Evolutionary conservation across 352 stramenopile genomes (phyloP).

Genomic region (Pythium phragmitis): DNA sequence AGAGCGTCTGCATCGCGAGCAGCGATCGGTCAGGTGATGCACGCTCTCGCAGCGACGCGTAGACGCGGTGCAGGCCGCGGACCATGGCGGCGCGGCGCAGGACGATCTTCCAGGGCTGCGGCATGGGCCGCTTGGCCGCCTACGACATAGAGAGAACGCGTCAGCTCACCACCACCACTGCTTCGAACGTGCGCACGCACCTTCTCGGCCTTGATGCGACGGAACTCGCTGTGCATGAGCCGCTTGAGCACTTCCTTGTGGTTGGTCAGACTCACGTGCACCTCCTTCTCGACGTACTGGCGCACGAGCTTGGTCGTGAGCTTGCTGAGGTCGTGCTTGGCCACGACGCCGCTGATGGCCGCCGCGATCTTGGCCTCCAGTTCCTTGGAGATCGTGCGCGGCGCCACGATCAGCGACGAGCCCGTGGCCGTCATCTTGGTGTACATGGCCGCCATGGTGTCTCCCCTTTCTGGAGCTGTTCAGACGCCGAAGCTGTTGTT

Average conservation of each 20-base stretch:
- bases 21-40: slow-evolving; percentile 24
- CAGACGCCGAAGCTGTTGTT: slow-evolving; percentile 4
- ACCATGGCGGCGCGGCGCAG: slow-evolving; percentile 42
- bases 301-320: slow-evolving; percentile 81
- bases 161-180: background rate
- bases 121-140: slow-evolving; percentile 49
- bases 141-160: slow-evolving; percentile 3
- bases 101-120: slow-evolving; percentile 62
- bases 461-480: background rate
- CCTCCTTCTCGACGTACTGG: slow-evolving; percentile 81
- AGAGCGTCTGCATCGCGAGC: slow-evolving; percentile 65
- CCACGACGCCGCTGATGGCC: slow-evolving; percentile 68
- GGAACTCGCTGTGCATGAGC: slow-evolving; percentile 84
- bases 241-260: slow-evolving; percentile 89
- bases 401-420: slow-evolving; percentile 50
- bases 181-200: slow-evolving; percentile 13
- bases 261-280: slow-evolving; percentile 83
- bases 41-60: slow-evolving; percentile 37
- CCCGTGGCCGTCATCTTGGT: slow-evolving; percentile 52
- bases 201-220: slow-evolving; percentile 74
- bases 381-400: slow-evolving; percentile 79
- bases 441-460: slow-evolving; percentile 40
- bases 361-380: slow-evolving; percentile 76
- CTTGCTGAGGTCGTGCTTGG: slow-evolving; percentile 59
- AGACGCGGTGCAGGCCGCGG: slow-evolving; percentile 39